Evolutionary conservation across 106 monocot genomes (phyloP).

Genomic region (Apostasia shenzhenica): DNA sequence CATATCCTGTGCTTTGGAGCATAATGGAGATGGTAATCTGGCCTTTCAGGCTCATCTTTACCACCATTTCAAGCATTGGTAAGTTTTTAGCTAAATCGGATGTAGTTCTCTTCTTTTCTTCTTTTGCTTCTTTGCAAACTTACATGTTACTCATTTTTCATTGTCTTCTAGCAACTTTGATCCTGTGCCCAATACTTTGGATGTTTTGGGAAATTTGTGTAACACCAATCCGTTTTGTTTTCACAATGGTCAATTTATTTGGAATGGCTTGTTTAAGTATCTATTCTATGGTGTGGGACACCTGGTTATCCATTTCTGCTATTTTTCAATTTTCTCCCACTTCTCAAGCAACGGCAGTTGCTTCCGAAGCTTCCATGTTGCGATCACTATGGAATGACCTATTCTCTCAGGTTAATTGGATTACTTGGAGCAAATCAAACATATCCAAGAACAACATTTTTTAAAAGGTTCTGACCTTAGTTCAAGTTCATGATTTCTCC

Average conservation of each 20-base stretch:
- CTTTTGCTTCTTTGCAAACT: conserved; percentile 1
- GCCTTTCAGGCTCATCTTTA: conserved; percentile 62
- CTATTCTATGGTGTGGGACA: conserved; percentile 32
- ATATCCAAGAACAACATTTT: background rate
- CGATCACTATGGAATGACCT: conserved; percentile 91
- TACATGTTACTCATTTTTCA: background rate
- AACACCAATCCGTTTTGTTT: conserved; percentile 52
- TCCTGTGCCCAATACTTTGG: conserved; percentile 70
- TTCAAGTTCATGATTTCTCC: conserved; percentile 7
- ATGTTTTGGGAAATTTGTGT: conserved; percentile 49
- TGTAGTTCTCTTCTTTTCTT: background rate
- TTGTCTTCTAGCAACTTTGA: conserved; percentile 36
- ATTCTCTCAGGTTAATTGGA: conserved; percentile 72
- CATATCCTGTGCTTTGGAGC: conserved; percentile 27
- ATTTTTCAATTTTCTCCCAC: conserved; percentile 60
- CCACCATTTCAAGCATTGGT: conserved; percentile 54
- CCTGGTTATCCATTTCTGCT: conserved; percentile 50
- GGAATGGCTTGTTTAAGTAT: conserved; percentile 26
- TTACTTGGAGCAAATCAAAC: background rate
- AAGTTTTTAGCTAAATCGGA: conserved; percentile 14
- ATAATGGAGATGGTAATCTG: conserved; percentile 56
- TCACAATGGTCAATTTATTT: conserved; percentile 35
- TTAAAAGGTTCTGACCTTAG: background rate
- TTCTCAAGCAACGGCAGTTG: conserved; percentile 34
- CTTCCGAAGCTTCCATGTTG: conserved; percentile 75